phyloP scores from a whole-genome alignment of 2,329 filamentous ascomycete genomes.

The Hirsutella thompsonii region DNA sequence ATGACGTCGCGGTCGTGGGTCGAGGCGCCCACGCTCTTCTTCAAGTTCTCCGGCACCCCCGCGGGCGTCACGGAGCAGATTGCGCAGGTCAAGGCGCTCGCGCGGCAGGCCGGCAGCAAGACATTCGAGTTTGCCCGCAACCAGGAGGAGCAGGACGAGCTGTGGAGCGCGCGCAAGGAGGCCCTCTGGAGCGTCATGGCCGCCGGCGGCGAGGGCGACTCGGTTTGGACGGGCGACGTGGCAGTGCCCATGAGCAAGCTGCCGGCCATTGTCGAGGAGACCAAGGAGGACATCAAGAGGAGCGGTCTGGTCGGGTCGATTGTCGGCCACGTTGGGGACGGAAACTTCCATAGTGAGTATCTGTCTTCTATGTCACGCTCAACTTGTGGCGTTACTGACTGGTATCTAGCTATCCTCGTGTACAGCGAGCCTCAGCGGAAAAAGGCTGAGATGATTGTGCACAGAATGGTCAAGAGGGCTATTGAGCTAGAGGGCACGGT shows the following conservation, averaged over 20 bases:
- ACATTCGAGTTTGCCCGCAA: conserved; percentile 67
- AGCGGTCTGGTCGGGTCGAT: conserved; percentile 35
- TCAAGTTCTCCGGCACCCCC: conserved; percentile 68
- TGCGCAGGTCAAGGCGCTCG: conserved; percentile 48
- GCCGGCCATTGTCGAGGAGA: conserved; percentile 66
- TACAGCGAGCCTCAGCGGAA: conserved; percentile 54
- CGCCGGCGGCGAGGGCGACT: conserved; percentile 49
- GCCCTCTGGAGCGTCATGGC: conserved; percentile 72
- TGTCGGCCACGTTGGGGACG: conserved; percentile 64
- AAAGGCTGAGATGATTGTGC: conserved; percentile 58
- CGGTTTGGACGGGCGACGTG: conserved; percentile 78
- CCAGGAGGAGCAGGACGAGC: conserved; percentile 57
- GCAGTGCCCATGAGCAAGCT: conserved; percentile 68
- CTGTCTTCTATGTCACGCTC: too few species aligned
- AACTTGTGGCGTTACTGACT: neutral
- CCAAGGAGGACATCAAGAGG: conserved; percentile 31
- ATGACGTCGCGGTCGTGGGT: conserved; percentile 55
- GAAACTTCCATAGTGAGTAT: conserved; percentile 60
- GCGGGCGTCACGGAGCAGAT: conserved; percentile 69
- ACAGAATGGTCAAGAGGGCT: conserved; percentile 75
- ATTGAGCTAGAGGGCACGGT: conserved; percentile 78
- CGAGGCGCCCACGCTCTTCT: conserved; percentile 66
- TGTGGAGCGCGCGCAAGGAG: conserved; percentile 78
- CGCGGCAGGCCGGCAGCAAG: conserved; percentile 46
- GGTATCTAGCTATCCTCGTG: conserved; percentile 33